A percentile compares a stretch with the other conserved stretches of the same genome.
phyloP scores from a whole-genome alignment of 2,329 filamentous ascomycete species.

The Phialemonium atrogriseum region DNA sequence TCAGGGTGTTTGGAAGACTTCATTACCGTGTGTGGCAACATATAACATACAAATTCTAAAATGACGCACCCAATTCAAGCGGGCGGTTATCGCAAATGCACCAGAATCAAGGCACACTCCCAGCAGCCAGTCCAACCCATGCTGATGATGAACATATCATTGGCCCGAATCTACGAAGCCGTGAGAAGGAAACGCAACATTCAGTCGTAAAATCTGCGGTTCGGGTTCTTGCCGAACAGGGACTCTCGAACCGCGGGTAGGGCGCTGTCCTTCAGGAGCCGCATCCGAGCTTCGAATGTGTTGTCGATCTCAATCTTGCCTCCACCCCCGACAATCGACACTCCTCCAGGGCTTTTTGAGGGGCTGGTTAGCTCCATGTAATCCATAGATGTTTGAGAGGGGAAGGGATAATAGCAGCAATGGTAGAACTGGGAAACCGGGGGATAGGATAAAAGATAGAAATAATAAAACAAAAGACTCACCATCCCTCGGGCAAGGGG shows the following conservation, averaged over 20 bases:
- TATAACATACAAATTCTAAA: too few species aligned
- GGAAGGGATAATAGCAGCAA: not conserved
- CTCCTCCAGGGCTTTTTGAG: constrained; percentile 65
- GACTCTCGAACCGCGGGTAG: constrained; percentile 78
- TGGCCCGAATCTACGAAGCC: too few species aligned
- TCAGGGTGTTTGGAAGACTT: too few species aligned
- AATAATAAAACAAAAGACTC: constrained; percentile 32
- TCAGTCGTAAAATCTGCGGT: constrained; percentile 93
- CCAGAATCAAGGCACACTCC: too few species aligned
- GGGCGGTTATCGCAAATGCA: too few species aligned
- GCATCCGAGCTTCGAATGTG: constrained; percentile 87
- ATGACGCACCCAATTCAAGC: too few species aligned
- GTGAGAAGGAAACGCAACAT: too few species aligned
- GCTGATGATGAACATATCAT: too few species aligned
- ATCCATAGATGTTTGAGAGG: not conserved
- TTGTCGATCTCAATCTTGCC: constrained; percentile 99
- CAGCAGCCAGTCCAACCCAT: too few species aligned
- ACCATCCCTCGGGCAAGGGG: constrained; percentile 75
- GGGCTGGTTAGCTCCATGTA: constrained; percentile 14
- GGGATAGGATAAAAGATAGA: not conserved
- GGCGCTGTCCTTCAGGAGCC: constrained; percentile 74
- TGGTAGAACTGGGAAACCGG: not conserved
- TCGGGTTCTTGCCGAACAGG: constrained; percentile 88
- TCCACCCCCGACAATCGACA: constrained; percentile 68
- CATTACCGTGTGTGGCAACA: too few species aligned